These are phyloP conservation scores for Sugiyamaella japonica DNA, from an alignment of 1,139 yeast species.

Conservation along the genomic window DNA sequence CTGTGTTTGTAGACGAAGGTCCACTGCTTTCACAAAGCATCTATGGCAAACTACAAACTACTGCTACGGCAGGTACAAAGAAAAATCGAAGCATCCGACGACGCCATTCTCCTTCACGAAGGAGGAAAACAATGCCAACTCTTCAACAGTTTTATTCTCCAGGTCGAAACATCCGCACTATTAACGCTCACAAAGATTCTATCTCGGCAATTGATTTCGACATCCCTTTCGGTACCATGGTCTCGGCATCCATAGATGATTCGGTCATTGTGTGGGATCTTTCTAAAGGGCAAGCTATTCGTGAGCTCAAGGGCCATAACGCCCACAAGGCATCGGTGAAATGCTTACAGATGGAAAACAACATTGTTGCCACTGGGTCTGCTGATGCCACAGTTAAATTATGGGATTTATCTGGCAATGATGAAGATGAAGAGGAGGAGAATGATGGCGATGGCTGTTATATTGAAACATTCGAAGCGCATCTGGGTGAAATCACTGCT, in stretches of 20 bases:
- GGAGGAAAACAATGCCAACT: constrained; percentile 59
- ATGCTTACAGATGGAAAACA: constrained; percentile 58
- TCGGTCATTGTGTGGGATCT: constrained; percentile 85
- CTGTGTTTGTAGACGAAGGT: constrained; percentile 7
- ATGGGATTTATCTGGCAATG: constrained; percentile 51
- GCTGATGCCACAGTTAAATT: constrained; percentile 60
- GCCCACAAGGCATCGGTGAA: constrained; percentile 55
- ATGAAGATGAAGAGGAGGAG: constrained; percentile 18
- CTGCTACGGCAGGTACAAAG: constrained; percentile 1
- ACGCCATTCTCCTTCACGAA: constrained; percentile 26
- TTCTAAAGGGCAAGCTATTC: constrained; percentile 47
- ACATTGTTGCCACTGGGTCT: constrained; percentile 59
- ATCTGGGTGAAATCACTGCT: constrained; percentile 64
- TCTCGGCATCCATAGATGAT: constrained; percentile 78
- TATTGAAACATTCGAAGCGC: constrained; percentile 57
- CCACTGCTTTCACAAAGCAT: constrained; percentile 42
- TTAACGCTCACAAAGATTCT: constrained; percentile 54
- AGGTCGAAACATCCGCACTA: constrained; percentile 54
- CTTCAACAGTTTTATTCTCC: constrained; percentile 61
- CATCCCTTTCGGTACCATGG: constrained; percentile 68
- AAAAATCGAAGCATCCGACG: constrained; percentile 9
- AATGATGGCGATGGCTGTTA: constrained; percentile 34
- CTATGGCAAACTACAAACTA: constrained; percentile 38
- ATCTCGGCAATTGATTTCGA: constrained; percentile 63
- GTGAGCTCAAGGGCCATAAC: constrained; percentile 39